Evolutionary conservation across 2,329 filamentous ascomycete species (phyloP).

Genomic region (Herpotrichia juniperi): DNA sequence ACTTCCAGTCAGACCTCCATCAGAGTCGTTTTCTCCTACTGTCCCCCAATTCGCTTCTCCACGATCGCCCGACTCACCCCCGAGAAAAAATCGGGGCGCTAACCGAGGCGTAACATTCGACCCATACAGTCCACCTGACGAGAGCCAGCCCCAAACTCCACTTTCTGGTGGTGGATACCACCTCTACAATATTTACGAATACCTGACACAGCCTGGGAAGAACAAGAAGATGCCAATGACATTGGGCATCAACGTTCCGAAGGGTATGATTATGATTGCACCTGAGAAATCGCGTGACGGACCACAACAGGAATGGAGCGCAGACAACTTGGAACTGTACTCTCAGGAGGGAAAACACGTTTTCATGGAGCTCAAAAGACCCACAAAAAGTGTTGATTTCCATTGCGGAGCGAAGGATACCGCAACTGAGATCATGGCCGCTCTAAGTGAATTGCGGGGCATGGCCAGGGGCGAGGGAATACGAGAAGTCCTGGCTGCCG

Average conservation of each 20-base stretch:
- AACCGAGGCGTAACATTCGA: conserved; percentile 41
- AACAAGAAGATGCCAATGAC: conserved; percentile 99
- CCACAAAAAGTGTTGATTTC: conserved; percentile 94
- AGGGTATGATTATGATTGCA: conserved; percentile 86
- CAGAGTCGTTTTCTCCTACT: conserved; percentile 58
- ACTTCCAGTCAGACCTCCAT: conserved; percentile 68
- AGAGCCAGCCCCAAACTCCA: conserved; percentile 38
- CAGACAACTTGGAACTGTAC: conserved; percentile 95
- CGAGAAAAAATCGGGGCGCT: conserved; percentile 28
- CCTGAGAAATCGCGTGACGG: conserved; percentile 85
- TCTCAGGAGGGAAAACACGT: conserved; percentile 98
- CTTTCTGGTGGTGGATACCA: conserved; percentile 81
- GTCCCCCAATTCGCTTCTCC: conserved; percentile 46
- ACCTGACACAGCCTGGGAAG: conserved; percentile 96
- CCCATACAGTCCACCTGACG: conserved; percentile 52
- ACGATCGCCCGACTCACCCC: conserved; percentile 50
- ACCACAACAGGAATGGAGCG: conserved; percentile 88
- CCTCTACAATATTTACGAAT: conserved; percentile 96
- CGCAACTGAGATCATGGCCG: conserved; percentile 87
- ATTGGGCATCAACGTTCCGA: conserved; percentile 87
- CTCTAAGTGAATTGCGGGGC: conserved; percentile 87
- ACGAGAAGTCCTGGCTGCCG: conserved; percentile 83
- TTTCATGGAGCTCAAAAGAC: conserved; percentile 88
- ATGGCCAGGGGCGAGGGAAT: conserved; percentile 83
- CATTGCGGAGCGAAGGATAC: conserved; percentile 98